Percentiles rank a stretch among this genome's conserved stretches.
Evolutionary conservation across 768 basidiomycete species (phyloP).

Genomic region (Cubamyces sp.): DNA sequence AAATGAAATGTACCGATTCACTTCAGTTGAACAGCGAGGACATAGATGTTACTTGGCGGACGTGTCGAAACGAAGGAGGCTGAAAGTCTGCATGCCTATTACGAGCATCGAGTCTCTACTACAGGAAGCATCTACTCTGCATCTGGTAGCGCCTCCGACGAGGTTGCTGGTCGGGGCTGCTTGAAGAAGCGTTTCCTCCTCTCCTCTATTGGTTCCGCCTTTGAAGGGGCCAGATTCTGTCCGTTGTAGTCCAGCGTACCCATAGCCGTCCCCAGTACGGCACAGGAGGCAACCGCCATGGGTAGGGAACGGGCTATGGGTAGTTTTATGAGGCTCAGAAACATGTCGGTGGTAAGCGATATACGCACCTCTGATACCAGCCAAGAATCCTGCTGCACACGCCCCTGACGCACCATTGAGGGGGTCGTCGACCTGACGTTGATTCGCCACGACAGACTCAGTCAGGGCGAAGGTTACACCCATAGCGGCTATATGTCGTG

Average conservation of each 20-base stretch:
- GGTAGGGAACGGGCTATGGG: constrained; percentile 79
- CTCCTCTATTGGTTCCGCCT: constrained; percentile 60
- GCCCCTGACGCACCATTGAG: constrained; percentile 85
- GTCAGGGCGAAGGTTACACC: constrained; percentile 85
- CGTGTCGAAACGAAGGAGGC: neutral
- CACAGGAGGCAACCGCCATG: constrained; percentile 78
- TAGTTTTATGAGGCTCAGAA: neutral
- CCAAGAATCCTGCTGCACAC: constrained; percentile 92
- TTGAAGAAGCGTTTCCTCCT: constrained; percentile 86
- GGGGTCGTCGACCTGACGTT: constrained; percentile 76
- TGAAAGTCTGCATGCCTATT: neutral
- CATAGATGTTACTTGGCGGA: too few relatives aligned
- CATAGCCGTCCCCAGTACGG: constrained; percentile 74
- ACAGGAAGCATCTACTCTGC: constrained; percentile 24
- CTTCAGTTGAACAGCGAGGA: too few relatives aligned
- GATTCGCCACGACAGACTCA: constrained; percentile 80
- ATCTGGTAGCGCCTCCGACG: constrained; percentile 43
- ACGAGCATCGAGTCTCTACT: constrained; percentile 13
- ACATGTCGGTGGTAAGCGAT: constrained; percentile 1
- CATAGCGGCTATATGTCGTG: constrained; percentile 70
- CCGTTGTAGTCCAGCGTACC: constrained; percentile 85
- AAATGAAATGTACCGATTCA: too few relatives aligned
- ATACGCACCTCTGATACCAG: constrained; percentile 76
- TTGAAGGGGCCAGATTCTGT: constrained; percentile 52
- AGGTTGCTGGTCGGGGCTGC: constrained; percentile 51